Evolutionary conservation across 192 early-diverging fungal species (phyloP).

Genomic region (Radiomyces spectabilis): DNA sequence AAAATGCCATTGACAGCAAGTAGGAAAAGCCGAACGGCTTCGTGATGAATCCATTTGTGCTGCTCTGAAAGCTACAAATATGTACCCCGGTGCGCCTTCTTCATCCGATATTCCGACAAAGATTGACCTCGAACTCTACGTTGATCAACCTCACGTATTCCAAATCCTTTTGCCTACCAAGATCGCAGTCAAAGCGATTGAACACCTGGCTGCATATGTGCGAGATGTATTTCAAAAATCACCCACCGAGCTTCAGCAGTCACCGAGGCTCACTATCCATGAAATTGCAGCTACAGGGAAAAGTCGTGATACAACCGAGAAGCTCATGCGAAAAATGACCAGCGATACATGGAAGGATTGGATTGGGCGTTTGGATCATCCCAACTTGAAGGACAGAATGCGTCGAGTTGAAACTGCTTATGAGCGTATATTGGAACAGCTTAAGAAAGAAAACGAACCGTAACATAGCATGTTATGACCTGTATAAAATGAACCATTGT

Average conservation of each 20-base stretch:
- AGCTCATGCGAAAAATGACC: background rate
- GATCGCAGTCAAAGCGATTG: background rate
- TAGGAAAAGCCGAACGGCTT: conserved; percentile 35
- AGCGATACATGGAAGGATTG: background rate
- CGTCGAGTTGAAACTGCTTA: too few species aligned
- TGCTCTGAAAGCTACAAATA: conserved; percentile 24
- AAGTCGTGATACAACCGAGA: background rate
- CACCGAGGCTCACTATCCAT: background rate
- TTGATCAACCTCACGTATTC: conserved; percentile 48
- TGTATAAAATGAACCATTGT: background rate
- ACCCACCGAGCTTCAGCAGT: background rate
- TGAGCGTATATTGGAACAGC: too few species aligned
- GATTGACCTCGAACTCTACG: conserved; percentile 35
- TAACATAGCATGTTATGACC: background rate
- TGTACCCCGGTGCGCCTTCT: background rate
- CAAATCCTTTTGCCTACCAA: conserved; percentile 20
- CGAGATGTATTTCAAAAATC: background rate
- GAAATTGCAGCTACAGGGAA: background rate
- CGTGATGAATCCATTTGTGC: conserved; percentile 42
- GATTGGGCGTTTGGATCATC: background rate
- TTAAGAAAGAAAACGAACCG: background rate
- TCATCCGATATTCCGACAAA: background rate
- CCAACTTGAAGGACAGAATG: background rate
- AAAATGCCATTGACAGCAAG: too few species aligned
- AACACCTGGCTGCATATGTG: conserved; percentile 13